Percentiles rank a stretch among this genome's conserved stretches.
phyloP scores from a whole-genome alignment of 1,284 basidiomycete species.

The Boletus sp. region DNA sequence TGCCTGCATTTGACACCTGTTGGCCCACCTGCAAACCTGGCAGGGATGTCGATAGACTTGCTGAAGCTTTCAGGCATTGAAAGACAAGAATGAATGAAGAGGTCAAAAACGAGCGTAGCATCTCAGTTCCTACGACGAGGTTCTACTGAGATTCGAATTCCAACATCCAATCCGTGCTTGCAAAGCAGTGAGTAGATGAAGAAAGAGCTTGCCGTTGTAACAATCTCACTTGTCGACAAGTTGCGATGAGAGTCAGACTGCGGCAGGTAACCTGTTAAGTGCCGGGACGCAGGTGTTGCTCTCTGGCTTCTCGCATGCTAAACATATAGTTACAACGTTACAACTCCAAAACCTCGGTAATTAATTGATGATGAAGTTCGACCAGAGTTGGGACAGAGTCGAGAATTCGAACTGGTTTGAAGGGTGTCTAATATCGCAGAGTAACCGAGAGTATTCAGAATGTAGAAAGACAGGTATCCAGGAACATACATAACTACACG shows the following conservation, averaged over 20 bases:
- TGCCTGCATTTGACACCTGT: conserved; percentile 14
- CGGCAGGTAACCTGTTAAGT: no score
- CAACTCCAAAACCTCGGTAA: no score
- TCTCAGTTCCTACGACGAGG: conserved; percentile 11
- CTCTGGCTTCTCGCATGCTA: no score
- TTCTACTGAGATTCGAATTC: conserved; percentile 9
- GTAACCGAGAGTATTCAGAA: not conserved
- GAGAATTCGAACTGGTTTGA: no score
- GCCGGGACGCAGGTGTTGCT: no score
- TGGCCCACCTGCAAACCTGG: conserved; percentile 19
- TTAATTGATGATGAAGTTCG: no score
- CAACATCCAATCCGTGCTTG: conserved; percentile 22
- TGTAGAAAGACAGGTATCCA: conserved; percentile 33
- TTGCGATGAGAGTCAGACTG: no score
- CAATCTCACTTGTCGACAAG: not conserved
- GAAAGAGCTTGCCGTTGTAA: no score
- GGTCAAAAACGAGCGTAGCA: conserved; percentile 16
- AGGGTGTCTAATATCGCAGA: conserved; percentile 10
- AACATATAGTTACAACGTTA: no score
- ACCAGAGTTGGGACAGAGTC: no score
- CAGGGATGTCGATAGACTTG: conserved; percentile 2
- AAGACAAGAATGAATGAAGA: conserved; percentile 13
- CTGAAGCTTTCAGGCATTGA: conserved; percentile 9
- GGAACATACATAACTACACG: conserved; percentile 37
- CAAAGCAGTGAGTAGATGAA: not conserved